Conservation (phyloP, 163 green algal genomes). For the Scenedesmus sp. region DNA sequence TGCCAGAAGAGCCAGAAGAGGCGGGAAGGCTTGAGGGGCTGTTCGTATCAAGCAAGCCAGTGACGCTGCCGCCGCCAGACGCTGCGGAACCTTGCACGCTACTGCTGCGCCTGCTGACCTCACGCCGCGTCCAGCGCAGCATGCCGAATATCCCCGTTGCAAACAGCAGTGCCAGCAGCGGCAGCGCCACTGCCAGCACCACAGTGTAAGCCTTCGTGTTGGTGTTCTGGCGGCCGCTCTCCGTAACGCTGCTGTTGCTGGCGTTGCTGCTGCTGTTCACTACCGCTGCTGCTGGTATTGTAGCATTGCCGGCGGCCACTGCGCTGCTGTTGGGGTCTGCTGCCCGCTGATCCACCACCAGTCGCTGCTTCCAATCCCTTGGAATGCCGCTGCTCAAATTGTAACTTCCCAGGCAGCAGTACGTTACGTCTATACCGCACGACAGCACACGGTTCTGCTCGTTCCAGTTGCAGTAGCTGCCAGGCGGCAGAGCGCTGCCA, state of each 20-base stretch:
- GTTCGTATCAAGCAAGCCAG: background rate
- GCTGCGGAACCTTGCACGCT: background rate
- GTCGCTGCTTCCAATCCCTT: constrained; percentile 36
- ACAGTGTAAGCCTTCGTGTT: background rate
- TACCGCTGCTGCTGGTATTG: background rate
- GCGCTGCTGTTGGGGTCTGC: background rate
- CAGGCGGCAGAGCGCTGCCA: constrained; percentile 13
- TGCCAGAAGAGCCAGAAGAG: background rate
- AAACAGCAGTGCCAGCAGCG: constrained; percentile 25
- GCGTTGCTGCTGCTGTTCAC: background rate
- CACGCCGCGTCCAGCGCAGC: background rate
- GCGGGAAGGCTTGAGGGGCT: background rate
- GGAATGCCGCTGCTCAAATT: constrained; percentile 12
- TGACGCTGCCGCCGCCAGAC: background rate
- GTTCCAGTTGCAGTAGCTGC: constrained; percentile 42
- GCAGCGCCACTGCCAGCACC: constrained; percentile 35
- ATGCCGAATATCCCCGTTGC: background rate
- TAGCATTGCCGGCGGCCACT: background rate
- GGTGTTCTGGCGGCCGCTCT: background rate
- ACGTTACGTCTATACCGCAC: constrained; percentile 48
- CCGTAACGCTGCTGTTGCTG: background rate
- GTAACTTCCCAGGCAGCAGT: constrained; percentile 50
- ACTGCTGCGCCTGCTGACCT: background rate
- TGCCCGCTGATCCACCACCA: background rate
- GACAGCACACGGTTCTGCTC: background rate